phyloP scores from a whole-genome alignment of 257 asterid species.

The Osmanthus fragrans region DNA sequence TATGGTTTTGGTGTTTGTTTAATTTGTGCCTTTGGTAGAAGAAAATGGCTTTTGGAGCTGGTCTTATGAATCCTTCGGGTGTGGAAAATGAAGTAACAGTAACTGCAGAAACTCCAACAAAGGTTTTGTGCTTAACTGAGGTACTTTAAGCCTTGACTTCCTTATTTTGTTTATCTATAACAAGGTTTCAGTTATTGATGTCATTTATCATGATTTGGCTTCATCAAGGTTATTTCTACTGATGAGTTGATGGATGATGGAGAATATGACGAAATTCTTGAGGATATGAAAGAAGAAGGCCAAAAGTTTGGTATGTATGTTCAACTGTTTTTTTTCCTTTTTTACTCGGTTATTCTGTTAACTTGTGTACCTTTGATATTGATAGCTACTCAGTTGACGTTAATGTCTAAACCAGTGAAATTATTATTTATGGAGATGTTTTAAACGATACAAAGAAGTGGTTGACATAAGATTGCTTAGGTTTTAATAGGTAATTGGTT shows the following conservation, averaged over 20 bases:
- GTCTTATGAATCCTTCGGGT: conserved; percentile 35
- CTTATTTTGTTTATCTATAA: conserved; percentile 13
- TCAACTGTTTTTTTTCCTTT: background rate
- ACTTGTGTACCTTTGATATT: background rate
- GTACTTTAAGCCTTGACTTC: conserved; percentile 31
- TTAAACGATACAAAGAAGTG: background rate
- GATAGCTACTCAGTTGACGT: background rate
- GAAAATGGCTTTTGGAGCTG: conserved; percentile 62
- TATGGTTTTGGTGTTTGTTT: conserved; percentile 10
- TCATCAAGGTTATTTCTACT: conserved; percentile 48
- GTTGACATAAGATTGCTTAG: background rate
- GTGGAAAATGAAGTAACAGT: conserved; percentile 28
- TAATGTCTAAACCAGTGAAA: background rate
- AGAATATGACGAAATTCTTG: conserved; percentile 64
- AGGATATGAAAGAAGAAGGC: conserved; percentile 70
- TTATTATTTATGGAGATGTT: background rate
- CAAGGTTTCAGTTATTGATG: conserved; percentile 16
- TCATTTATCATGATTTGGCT: conserved; percentile 22
- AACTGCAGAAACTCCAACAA: conserved; percentile 52
- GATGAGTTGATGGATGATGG: conserved; percentile 62
- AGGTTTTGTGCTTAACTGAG: conserved; percentile 68
- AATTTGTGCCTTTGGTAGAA: conserved; percentile 30
- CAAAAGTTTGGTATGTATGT: conserved; percentile 55
- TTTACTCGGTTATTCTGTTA: background rate
- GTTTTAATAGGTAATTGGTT: background rate